Evolutionary conservation across 176 grass and related monocot species (phyloP), one percentile per base, ranked within the genome.

Genomic region (Poa pratensis): DNA sequence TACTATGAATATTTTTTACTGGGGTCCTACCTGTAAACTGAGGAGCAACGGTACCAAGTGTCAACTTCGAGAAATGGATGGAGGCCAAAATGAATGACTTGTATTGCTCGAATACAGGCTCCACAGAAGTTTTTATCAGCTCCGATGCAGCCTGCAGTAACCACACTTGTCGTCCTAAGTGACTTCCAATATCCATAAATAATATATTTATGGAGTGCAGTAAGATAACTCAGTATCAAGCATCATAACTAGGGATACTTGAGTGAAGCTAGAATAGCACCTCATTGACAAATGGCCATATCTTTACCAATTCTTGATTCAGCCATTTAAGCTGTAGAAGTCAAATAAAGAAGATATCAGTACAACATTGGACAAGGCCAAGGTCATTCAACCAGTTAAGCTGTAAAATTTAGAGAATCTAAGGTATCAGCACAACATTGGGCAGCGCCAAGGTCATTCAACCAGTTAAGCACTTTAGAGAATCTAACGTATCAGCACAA

Each of bases 51-150:
- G 93, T 98, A 24, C 96, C 96, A 88, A 98, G 96, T 61, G 96
- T 95, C 74, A 98, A 80, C 85, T 98, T 95, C n/a, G 93, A 94
- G 88, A 98, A 98, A 86, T 88, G 91, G 61, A 98, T 77, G 26
- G 96, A 95, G 80, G 87, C 78, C 83, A 98, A 83, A 84, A 98
- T 80, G 45, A 89, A 85, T 83, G 96, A 95, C 79, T 92, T 98
- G 77, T 98, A 98, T 80, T 98, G 96, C 78, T 98, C 96, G 79
- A 98, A 94, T 90, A 98, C 52, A 80, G 96, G 96, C 76, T 98
- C 96, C 75, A 95, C 88, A 54, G 93, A 92, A 83, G 87, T 87
- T 90, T 84, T 95, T 81, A 98, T 98, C 87, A 98, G 85, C 60
- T 98, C 93, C 30, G 96, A 98, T 83, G 96, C 93, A 82, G 93